These are phyloP conservation scores for Epichloe gansuensis DNA, from an alignment of 2,329 filamentous ascomycete genomes.

Conservation along the genomic window DNA sequence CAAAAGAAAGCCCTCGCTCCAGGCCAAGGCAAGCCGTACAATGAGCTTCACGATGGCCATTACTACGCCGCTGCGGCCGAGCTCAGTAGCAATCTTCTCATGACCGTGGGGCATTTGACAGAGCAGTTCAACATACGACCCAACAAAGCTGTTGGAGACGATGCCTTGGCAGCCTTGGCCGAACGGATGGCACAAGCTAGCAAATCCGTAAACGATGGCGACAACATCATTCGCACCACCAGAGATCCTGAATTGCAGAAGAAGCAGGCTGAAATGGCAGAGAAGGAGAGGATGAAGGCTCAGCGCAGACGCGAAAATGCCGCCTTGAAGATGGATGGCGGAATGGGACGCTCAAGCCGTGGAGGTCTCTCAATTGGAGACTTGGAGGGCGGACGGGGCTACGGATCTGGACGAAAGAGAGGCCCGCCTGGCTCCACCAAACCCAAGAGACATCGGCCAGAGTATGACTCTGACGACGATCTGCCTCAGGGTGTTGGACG, in stretches of 20 bases:
- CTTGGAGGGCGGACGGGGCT: slow-evolving; percentile 48
- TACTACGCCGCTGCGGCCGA: slow-evolving; percentile 66
- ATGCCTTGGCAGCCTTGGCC: slow-evolving; percentile 56
- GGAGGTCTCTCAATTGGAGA: slow-evolving; percentile 55
- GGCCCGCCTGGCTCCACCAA: slow-evolving; percentile 35
- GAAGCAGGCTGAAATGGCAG: slow-evolving; percentile 58
- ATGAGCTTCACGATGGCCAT: slow-evolving; percentile 57
- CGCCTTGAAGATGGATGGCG: slow-evolving; percentile 49
- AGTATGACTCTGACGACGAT: slow-evolving; percentile 69
- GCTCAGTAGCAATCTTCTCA: slow-evolving; percentile 51
- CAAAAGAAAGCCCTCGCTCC: slow-evolving; percentile 58
- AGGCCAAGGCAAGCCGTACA: slow-evolving; percentile 43
- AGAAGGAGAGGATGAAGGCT: slow-evolving; percentile 58
- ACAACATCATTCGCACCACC: slow-evolving; percentile 56
- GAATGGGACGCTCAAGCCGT: slow-evolving; percentile 35
- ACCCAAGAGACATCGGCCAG: slow-evolving; percentile 41
- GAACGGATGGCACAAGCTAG: slow-evolving; percentile 53
- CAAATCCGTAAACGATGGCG: slow-evolving; percentile 40
- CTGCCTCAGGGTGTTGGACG: slow-evolving; percentile 46
- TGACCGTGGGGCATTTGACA: slow-evolving; percentile 64
- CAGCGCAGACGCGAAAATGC: slow-evolving; percentile 56
- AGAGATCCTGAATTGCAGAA: slow-evolving; percentile 66
- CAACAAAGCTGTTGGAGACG: slow-evolving; percentile 55
- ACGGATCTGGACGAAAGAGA: slow-evolving; percentile 39
- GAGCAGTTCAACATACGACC: slow-evolving; percentile 58